A percentile compares a stretch with the other conserved stretches of the same genome.
These are phyloP conservation scores for Flaveria robusta DNA, from an alignment of 129 eudicot genomes.

Conservation along the genomic window DNA sequence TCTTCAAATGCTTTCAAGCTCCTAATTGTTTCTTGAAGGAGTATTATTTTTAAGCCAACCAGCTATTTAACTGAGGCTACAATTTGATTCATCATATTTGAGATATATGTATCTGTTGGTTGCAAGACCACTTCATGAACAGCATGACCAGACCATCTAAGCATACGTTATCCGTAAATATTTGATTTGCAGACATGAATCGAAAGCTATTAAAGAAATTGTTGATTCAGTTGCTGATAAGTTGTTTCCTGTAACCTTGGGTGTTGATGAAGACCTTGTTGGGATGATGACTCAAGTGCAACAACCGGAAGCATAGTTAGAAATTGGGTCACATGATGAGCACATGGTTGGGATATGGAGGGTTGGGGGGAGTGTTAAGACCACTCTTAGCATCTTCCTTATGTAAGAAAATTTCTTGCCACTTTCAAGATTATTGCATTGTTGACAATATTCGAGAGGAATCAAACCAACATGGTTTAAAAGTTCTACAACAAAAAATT, in stretches of 20 bases:
- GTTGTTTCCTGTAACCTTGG: neutral
- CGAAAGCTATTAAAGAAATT: neutral
- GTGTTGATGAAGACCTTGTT: neutral
- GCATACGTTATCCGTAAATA: neutral
- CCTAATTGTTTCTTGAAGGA: too few relatives aligned
- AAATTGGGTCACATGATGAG: neutral
- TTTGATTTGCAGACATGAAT: neutral
- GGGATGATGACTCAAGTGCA: neutral
- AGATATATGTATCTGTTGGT: too few relatives aligned
- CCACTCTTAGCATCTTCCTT: neutral
- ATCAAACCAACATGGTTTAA: neutral
- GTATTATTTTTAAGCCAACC: too few relatives aligned
- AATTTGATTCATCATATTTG: too few relatives aligned
- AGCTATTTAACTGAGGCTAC: too few relatives aligned
- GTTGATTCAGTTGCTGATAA: neutral
- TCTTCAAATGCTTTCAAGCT: too few relatives aligned
- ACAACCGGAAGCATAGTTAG: neutral
- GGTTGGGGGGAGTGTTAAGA: neutral
- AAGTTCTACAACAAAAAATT: neutral
- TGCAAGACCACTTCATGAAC: too few relatives aligned
- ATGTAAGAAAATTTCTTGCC: neutral
- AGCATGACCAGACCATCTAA: too few relatives aligned
- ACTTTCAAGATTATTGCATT: constrained; percentile 17
- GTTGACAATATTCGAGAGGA: neutral
- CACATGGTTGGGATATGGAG: constrained; percentile 17